Base-by-base conservation (phyloP, 768 basidiomycete species). In the Kwoniella dejecticola region DNA sequence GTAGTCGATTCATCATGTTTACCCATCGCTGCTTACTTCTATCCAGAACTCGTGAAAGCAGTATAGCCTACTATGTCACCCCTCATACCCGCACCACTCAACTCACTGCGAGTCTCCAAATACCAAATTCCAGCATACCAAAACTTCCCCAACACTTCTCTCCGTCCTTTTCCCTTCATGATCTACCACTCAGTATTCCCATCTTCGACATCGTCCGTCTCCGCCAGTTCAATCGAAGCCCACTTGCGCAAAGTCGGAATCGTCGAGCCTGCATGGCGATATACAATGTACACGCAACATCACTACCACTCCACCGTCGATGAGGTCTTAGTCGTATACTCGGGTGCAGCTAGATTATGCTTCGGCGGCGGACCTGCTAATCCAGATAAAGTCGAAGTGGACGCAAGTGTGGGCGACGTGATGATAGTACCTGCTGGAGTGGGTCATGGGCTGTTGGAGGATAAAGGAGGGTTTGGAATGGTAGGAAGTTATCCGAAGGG, bases 261-360 rank as follows among this genome's bases (percentile, higher is more conserved):
- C n/a, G 74, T 76, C 13, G 60, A 61, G 33, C 82, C 82, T 2
- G 75, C 79, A 56, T 82, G 82, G 81, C 77, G 79, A 13, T 83
- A 80, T 68, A 78, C 80, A 24, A 82, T 82, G 81, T 82, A 82
- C 72, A 63, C 55, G 42, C 72, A 72, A 26, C 76, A 79, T 24
- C 81, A 83, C 64, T 83, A 79, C 67, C 81, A 83, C 62, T 79
- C 78, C n/a, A 82, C 80, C 40, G 79, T 79, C 12, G 80, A 82
- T 76, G 81, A 82, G 57, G 75, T 83, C 15, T 66, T 82, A 57
- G 77, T 77, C 46, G 68, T 82, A 38, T 64, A 67, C 11, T 47
- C 55, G 4, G 81, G 82, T 1, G 58, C 74, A 24, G 82, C 80
- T 13, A 71, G 53, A 26, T 41, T 82, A n/a, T 79, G 80, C 47